A percentile compares a stretch with the other conserved stretches of the same genome.
These are phyloP conservation scores for Paramecium octaurelia DNA, from an alignment of 73 alveolate genomes.

Conservation along the genomic window DNA sequence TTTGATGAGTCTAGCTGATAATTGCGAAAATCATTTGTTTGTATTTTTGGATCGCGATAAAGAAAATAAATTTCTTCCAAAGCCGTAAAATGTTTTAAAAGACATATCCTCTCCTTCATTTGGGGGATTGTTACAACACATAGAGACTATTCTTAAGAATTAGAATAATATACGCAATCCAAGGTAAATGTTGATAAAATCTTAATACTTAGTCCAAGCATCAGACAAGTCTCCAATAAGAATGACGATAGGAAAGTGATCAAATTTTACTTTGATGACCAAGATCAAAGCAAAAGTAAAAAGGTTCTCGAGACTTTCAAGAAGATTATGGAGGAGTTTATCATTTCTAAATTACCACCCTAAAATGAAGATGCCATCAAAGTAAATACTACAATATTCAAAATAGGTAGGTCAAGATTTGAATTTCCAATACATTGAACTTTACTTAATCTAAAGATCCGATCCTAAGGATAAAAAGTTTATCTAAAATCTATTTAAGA, in stretches of 20 bases:
- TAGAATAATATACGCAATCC: not conserved
- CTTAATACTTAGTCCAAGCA: not conserved
- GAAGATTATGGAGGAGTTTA: not conserved
- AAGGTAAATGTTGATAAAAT: not conserved
- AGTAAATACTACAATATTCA: not conserved
- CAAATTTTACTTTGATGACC: not conserved
- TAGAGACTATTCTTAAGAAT: not conserved
- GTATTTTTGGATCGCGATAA: slow-evolving; percentile 41
- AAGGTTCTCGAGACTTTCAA: slow-evolving; percentile 34
- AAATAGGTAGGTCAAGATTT: not conserved
- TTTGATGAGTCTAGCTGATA: not conserved
- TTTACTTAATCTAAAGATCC: not conserved
- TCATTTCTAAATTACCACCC: slow-evolving; percentile 8
- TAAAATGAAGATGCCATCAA: not conserved
- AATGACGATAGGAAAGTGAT: not conserved
- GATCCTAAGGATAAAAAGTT: slow-evolving; percentile 45
- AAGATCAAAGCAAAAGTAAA: slow-evolving; percentile 26
- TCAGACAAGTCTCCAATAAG: not conserved
- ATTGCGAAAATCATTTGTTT: not conserved
- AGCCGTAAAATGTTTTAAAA: not conserved
- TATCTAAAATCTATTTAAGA: slow-evolving; percentile 1
- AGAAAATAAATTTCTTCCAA: not conserved
- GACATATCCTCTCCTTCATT: not conserved
- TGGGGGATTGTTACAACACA: not conserved
- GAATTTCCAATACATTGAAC: not conserved